These are phyloP conservation scores for barley (Hordeum vulgare) DNA, from an alignment of 176 grass and related monocot genomes.

Conservation along the genomic window DNA sequence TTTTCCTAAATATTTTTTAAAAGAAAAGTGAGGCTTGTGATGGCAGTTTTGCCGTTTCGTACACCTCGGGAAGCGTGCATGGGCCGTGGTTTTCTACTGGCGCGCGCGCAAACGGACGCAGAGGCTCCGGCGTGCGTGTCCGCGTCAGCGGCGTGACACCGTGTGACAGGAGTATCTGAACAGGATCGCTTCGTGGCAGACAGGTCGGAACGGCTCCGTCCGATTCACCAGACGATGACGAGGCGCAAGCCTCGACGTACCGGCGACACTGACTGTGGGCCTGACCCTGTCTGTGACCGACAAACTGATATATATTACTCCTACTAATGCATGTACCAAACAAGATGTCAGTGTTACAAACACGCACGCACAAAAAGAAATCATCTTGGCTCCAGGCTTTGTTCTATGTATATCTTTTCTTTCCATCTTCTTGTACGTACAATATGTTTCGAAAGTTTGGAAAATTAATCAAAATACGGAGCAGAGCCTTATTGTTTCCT, in stretches of 20 bases:
- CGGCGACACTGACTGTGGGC: not conserved
- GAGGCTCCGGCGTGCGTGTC: not conserved
- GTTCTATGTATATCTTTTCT: too few relatives aligned
- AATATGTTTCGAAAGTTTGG: too few relatives aligned
- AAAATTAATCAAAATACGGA: too few relatives aligned
- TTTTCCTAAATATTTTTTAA: not conserved
- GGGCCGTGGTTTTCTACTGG: not conserved
- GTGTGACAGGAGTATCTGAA: not conserved
- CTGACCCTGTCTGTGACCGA: too few relatives aligned
- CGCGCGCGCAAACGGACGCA: not conserved
- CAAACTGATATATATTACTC: not conserved
- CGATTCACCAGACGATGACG: not conserved
- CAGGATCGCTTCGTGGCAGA: slow-evolving; percentile 1
- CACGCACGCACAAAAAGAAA: too few relatives aligned
- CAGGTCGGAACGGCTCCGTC: not conserved
- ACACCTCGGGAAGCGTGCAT: not conserved
- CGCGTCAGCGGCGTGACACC: not conserved
- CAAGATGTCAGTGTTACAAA: too few relatives aligned
- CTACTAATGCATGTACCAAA: not conserved
- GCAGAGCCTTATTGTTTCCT: too few relatives aligned
- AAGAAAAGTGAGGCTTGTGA: not conserved
- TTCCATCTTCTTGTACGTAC: too few relatives aligned
- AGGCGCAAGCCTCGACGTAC: not conserved
- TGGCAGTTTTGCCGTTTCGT: not conserved
- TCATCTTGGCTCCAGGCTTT: too few relatives aligned